These are phyloP conservation scores for Trypanosoma theileri DNA, from an alignment of 208 protist species.

Conservation along the genomic window DNA sequence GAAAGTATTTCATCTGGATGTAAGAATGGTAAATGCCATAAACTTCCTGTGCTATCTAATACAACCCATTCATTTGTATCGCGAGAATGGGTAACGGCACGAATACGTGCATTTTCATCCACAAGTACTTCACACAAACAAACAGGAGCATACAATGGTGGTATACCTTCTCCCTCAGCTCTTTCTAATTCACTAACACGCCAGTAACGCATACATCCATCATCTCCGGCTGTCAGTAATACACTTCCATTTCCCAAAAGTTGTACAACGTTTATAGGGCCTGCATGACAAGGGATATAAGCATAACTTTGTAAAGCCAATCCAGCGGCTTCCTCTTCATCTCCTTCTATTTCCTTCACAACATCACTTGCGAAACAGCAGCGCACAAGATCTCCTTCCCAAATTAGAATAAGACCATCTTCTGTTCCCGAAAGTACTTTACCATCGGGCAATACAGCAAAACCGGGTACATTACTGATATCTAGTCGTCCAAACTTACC, in stretches of 20 bases:
- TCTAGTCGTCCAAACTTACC: slow-evolving; percentile 98
- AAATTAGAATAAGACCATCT: slow-evolving; percentile 94
- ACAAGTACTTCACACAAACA: slow-evolving; percentile 83
- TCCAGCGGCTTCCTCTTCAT: slow-evolving; percentile 33
- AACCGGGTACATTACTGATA: slow-evolving; percentile 94
- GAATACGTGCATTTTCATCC: slow-evolving; percentile 44
- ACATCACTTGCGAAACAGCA: slow-evolving; percentile 84
- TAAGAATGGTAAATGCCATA: slow-evolving; percentile 30
- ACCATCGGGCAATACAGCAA: slow-evolving; percentile 91
- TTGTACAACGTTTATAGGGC: slow-evolving; percentile 86
- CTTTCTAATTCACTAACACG: slow-evolving; percentile 86
- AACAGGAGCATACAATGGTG: slow-evolving; percentile 63
- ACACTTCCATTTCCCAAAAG: slow-evolving; percentile 69
- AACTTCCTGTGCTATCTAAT: slow-evolving; percentile 56
- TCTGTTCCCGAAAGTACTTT: slow-evolving; percentile 96
- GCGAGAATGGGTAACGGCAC: slow-evolving; percentile 53
- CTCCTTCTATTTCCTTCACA: slow-evolving; percentile 9
- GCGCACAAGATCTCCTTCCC: slow-evolving; percentile 96
- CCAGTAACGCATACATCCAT: slow-evolving; percentile 97
- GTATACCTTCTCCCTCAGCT: slow-evolving; percentile 87
- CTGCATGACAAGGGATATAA: slow-evolving; percentile 75
- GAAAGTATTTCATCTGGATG: slow-evolving; percentile 13
- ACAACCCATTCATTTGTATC: slow-evolving; percentile 71
- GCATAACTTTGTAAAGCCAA: slow-evolving; percentile 35
- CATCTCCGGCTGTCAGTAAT: slow-evolving; percentile 93